Percentiles rank a stretch among this genome's conserved stretches.
Conservation (phyloP, 305 asterid genomes). For the Caryopteris hybrid region DNA sequence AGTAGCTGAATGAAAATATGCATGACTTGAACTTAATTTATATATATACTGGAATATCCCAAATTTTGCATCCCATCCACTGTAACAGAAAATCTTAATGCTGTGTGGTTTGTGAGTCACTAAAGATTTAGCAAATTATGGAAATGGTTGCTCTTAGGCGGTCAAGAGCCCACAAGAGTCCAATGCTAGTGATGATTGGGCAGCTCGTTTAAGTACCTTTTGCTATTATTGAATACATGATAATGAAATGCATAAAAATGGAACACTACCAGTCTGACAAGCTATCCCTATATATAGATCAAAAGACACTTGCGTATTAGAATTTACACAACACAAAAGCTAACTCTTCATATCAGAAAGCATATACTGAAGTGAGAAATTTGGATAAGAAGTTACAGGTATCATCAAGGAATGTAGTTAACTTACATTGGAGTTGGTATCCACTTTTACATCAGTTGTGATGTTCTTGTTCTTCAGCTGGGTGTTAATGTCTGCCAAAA, state of each 20-base stretch:
- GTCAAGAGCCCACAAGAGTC: not conserved
- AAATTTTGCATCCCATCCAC: not conserved
- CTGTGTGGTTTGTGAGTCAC: not conserved
- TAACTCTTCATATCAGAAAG: not conserved
- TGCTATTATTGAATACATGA: not conserved
- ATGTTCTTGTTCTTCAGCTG: slow-evolving; percentile 81
- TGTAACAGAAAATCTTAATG: not conserved
- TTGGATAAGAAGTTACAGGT: not conserved
- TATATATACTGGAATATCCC: not conserved
- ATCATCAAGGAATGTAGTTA: not conserved
- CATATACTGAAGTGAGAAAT: not conserved
- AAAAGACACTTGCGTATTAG: not conserved
- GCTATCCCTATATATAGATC: not conserved
- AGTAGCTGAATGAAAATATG: no score
- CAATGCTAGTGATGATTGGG: not conserved
- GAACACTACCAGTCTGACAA: not conserved
- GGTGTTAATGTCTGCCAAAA: slow-evolving; percentile 71
- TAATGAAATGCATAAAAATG: not conserved
- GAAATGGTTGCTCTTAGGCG: not conserved
- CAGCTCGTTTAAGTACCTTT: not conserved
- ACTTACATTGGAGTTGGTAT: slow-evolving; percentile 74
- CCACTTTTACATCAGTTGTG: slow-evolving; percentile 87
- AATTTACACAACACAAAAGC: not conserved
- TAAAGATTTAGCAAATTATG: not conserved
- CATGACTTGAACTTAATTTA: no score